Conservation (phyloP, 2,329 filamentous ascomycete species). For the Phoma sp. region DNA sequence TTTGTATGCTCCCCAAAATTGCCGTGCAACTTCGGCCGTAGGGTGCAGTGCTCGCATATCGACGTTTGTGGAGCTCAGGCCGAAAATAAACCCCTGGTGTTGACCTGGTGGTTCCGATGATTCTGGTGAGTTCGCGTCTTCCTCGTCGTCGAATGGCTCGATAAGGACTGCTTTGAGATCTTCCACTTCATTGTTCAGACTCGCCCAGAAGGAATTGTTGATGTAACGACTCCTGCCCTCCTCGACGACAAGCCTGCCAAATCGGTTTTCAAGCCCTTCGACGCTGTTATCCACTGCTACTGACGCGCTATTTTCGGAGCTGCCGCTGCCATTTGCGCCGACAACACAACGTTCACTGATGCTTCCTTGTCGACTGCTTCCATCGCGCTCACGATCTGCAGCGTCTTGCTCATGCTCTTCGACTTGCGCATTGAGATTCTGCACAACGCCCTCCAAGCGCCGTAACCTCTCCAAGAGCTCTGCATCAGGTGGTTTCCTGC, state of each 20-base stretch:
- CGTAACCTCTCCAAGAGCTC: constrained; percentile 75
- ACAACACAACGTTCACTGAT: constrained; percentile 10
- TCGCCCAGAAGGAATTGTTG: constrained; percentile 78
- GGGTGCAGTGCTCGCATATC: constrained; percentile 71
- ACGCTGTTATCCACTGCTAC: constrained; percentile 41
- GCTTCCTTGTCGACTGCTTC: constrained; percentile 17
- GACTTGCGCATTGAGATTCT: constrained; percentile 58
- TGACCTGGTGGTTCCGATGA: constrained; percentile 50
- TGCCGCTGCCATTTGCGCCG: neutral
- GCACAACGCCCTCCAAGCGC: constrained; percentile 77
- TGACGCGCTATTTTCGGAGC: constrained; percentile 13
- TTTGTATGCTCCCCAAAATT: constrained; percentile 73
- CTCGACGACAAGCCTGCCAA: constrained; percentile 73
- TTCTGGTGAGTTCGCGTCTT: constrained; percentile 55
- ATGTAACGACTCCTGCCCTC: constrained; percentile 76
- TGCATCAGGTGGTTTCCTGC: constrained; percentile 70
- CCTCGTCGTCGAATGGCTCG: constrained; percentile 68
- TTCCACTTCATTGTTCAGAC: constrained; percentile 75
- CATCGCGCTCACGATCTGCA: constrained; percentile 33
- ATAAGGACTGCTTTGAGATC: constrained; percentile 68
- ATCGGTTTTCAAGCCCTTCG: constrained; percentile 58
- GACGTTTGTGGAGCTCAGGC: constrained; percentile 73
- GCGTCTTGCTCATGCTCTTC: constrained; percentile 46
- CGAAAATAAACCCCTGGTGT: constrained; percentile 75
- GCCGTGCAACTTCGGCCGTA: constrained; percentile 63